Percentiles rank a stretch among this genome's conserved stretches.
Conservation (phyloP, 176 grass and related monocot genomes). For the Avena eriantha region DNA sequence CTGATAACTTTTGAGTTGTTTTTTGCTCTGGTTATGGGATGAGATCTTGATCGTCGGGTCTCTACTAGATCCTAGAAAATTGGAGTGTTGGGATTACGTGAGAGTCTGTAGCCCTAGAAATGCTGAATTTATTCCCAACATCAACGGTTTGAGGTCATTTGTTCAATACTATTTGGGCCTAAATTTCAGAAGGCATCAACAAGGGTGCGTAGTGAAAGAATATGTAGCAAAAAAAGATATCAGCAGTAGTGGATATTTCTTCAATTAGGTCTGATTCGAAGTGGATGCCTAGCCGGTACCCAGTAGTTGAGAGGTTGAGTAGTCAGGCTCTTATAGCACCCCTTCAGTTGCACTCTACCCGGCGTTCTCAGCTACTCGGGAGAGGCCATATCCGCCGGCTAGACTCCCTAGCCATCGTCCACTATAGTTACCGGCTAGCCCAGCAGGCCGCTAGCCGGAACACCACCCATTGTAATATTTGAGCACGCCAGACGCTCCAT, state of each 20-base stretch:
- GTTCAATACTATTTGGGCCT: not conserved
- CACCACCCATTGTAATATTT: no score
- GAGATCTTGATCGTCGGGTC: not conserved
- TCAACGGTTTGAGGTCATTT: not conserved
- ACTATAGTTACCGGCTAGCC: no score
- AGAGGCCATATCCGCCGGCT: no score
- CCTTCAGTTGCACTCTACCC: no score
- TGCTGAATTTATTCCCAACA: not conserved
- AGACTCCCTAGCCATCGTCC: no score
- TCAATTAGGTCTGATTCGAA: slow-evolving; percentile 38
- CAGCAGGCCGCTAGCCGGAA: no score
- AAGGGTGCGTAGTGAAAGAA: not conserved
- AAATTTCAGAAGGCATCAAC: slow-evolving; percentile 17
- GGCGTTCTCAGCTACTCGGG: no score
- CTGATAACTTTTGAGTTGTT: not conserved
- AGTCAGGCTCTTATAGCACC: no score
- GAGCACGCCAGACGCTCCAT: no score
- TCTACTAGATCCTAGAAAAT: not conserved
- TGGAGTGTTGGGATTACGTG: not conserved
- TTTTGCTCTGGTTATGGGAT: not conserved
- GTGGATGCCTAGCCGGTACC: not conserved
- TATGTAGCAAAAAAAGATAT: not conserved
- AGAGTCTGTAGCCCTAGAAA: not conserved
- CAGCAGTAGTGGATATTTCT: not conserved
- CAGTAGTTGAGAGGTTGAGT: no score